phyloP scores from a whole-genome alignment of 1,284 basidiomycete genomes.

The Cystobasidium slooffiae region DNA sequence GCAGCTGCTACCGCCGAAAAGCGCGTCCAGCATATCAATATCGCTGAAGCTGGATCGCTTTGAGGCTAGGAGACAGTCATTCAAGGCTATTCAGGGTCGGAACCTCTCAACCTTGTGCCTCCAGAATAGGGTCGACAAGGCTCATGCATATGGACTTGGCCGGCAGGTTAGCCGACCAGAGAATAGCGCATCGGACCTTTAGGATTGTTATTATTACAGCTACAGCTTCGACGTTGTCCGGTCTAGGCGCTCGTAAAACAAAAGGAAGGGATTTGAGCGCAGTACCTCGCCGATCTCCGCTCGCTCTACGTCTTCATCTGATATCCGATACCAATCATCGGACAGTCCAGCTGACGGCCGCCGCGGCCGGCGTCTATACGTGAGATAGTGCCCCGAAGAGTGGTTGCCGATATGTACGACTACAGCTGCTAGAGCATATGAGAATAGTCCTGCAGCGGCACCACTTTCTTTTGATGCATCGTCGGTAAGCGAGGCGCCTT shows the following conservation, averaged over 20 bases:
- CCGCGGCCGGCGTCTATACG: constrained; percentile 68
- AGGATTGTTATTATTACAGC: too few relatives aligned
- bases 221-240: too few relatives aligned
- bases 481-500: background rate
- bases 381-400: constrained; percentile 87
- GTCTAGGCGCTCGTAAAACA: constrained; percentile 78
- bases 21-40: too few relatives aligned
- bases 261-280: constrained; percentile 77
- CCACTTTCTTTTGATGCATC: background rate
- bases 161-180: too few relatives aligned
- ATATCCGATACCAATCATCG: constrained; percentile 78
- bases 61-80: too few relatives aligned
- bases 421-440: constrained; percentile 78
- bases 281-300: constrained; percentile 75
- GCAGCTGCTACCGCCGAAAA: too few relatives aligned
- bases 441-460: constrained; percentile 42
- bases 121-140: too few relatives aligned
- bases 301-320: constrained; percentile 79
- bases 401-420: constrained; percentile 90
- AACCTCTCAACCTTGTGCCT: too few relatives aligned
- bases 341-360: background rate
- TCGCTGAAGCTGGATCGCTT: too few relatives aligned
- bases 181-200: too few relatives aligned
- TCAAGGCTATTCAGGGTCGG: too few relatives aligned
- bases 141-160: too few relatives aligned